These are phyloP conservation scores for Aspergillus brunneoviolaceus DNA, from an alignment of 2,329 filamentous ascomycete genomes.

Conservation along the genomic window DNA sequence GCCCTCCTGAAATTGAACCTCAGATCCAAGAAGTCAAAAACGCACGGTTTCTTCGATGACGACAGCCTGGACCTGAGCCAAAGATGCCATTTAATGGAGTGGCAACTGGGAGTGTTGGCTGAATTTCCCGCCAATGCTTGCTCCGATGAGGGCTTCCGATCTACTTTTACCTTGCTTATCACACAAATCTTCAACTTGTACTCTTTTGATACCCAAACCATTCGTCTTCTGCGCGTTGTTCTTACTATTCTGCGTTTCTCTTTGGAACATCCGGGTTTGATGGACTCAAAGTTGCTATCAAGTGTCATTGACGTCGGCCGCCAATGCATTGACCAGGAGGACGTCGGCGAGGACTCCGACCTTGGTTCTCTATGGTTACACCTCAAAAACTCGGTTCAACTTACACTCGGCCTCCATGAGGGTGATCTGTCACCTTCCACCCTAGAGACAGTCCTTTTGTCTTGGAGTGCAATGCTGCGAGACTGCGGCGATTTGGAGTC, in stretches of 20 bases:
- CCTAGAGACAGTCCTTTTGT: constrained; percentile 33
- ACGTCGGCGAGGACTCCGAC: constrained; percentile 27
- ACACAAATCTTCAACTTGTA: constrained; percentile 38
- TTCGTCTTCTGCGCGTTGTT: constrained; percentile 39
- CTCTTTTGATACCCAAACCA: constrained; percentile 28
- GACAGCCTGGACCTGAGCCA: constrained; percentile 24
- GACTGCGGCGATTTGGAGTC: constrained; percentile 45
- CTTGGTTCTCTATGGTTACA: constrained; percentile 29
- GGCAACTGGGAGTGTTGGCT: constrained; percentile 38
- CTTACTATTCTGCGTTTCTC: constrained; percentile 36
- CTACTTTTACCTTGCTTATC: constrained; percentile 28
- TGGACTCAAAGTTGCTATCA: constrained; percentile 29
- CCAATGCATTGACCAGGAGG: constrained; percentile 18
- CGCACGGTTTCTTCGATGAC: constrained; percentile 34
- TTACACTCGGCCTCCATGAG: constrained; percentile 36
- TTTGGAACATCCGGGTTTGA: constrained; percentile 31
- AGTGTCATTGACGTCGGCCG: constrained; percentile 29
- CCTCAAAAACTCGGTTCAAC: constrained; percentile 34
- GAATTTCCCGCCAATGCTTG: constrained; percentile 30
- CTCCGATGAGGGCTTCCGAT: constrained; percentile 30
- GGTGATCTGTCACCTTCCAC: constrained; percentile 29
- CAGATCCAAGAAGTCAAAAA: constrained; percentile 28
- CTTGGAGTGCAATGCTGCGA: constrained; percentile 43
- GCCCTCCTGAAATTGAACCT: constrained; percentile 38
- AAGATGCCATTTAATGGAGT: constrained; percentile 37